Evolutionary conservation across 2,329 filamentous ascomycete genomes (phyloP).

Genomic region (Arthrobotrys pseudoclavata): DNA sequence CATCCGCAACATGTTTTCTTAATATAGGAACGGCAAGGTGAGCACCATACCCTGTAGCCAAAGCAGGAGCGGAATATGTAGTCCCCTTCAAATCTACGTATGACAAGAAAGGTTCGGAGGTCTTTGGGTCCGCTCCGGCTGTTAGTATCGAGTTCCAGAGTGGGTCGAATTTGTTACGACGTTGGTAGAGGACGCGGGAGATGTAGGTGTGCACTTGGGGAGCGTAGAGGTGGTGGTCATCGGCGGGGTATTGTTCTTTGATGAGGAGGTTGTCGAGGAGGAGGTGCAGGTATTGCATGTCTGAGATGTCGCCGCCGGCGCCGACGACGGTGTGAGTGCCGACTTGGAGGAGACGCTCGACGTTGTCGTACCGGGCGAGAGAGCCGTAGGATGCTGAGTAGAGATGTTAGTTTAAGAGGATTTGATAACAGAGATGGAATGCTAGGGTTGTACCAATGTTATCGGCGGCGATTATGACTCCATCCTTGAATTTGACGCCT

Average conservation of each 20-base stretch:
- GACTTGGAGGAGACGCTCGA: constrained; percentile 93
- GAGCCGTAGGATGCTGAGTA: constrained; percentile 91
- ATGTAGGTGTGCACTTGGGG: constrained; percentile 98
- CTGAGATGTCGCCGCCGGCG: constrained; percentile 95
- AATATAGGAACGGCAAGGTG: constrained; percentile 94
- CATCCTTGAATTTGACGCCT: constrained; percentile 94
- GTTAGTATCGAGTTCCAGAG: constrained; percentile 97
- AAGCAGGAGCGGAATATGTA: constrained; percentile 86
- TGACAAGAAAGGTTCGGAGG: constrained; percentile 77
- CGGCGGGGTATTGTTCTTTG: constrained; percentile 82
- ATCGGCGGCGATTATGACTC: constrained; percentile 95
- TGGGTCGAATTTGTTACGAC: constrained; percentile 94
- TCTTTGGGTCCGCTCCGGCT: constrained; percentile 78
- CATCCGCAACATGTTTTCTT: constrained; percentile 85
- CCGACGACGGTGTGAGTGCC: constrained; percentile 86
- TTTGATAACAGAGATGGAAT: constrained; percentile 1
- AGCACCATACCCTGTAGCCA: constrained; percentile 93
- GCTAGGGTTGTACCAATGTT: constrained; percentile 79
- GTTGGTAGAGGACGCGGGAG: constrained; percentile 93
- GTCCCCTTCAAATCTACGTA: constrained; percentile 92
- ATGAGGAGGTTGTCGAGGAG: constrained; percentile 83
- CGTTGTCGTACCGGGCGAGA: constrained; percentile 93
- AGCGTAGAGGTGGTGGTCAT: constrained; percentile 76
- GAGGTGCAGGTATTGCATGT: constrained; percentile 90
- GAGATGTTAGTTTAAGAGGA: constrained; percentile 11